Percentiles rank a stretch among this genome's conserved stretches.
These are phyloP conservation scores for Lactarius vividus DNA, from an alignment of 768 basidiomycete species.

Conservation along the genomic window DNA sequence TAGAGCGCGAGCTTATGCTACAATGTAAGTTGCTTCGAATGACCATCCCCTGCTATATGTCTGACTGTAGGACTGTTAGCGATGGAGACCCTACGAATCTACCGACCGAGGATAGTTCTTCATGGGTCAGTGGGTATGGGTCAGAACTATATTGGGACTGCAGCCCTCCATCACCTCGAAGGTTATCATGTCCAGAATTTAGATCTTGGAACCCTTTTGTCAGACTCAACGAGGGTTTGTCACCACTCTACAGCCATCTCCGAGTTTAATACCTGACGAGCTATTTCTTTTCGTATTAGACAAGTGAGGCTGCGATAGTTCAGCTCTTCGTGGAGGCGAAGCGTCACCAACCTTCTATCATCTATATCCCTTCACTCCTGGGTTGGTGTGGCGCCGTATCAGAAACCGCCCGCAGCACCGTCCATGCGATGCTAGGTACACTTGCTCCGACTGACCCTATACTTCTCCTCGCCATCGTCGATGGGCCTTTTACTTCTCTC, in stretches of 20 bases:
- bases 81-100: conserved; percentile 87
- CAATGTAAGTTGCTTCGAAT: conserved; percentile 56
- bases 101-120: conserved; percentile 83
- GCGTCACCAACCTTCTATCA: conserved; percentile 91
- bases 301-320: conserved; percentile 87
- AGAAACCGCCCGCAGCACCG: conserved; percentile 79
- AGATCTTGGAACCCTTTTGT: conserved; percentile 84
- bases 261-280: conserved; percentile 6
- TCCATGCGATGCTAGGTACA: conserved; percentile 88
- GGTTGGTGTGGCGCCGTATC: conserved; percentile 85
- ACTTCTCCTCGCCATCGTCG: conserved; percentile 86
- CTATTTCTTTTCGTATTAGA: conserved; percentile 44
- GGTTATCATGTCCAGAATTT: conserved; percentile 94
- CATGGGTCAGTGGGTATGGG: conserved; percentile 86
- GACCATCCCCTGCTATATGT: not conserved
- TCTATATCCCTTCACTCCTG: conserved; percentile 88
- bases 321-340: conserved; percentile 97
- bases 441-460: conserved; percentile 90
- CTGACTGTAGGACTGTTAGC: conserved; percentile 45
- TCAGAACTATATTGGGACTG: conserved; percentile 85
- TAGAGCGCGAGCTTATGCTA: conserved; percentile 85
- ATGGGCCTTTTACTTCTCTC: conserved; percentile 65
- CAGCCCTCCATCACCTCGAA: conserved; percentile 89
- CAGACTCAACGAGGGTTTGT: conserved; percentile 85
- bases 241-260: not conserved